Base-by-base conservation (phyloP, 768 basidiomycete species). In the Imleria badia region DNA sequence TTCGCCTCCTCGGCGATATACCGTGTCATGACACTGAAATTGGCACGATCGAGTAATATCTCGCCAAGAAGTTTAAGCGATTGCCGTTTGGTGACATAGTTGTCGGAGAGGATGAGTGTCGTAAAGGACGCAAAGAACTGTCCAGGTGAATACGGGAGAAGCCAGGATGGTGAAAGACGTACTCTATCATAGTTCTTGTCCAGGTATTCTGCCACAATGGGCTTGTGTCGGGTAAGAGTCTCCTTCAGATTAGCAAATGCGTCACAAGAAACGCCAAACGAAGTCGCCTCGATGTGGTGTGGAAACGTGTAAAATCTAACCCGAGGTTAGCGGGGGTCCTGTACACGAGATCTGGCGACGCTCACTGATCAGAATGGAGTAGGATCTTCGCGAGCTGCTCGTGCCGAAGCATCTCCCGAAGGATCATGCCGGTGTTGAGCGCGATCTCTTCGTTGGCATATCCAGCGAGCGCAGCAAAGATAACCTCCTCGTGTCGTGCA, bases 31-130 rank as follows among this genome's bases (percentile, higher is more conserved):
- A 98, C 92, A 61, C 81, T 93, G 78, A 98, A 98, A 73, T 99
- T 99, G 44, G 94, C 94, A 29, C 97, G 86, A 74, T 99, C 97
- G 42, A 99, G 85, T 8, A 98, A 78, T 73, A 98, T 98, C 74
- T 99, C 97, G 58, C 97, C 97, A 2, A 99, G 84, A 7, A 98
- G 84, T 73, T 99, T 99, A 63, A 99, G 84, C 1, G 95, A 98
- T 72, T 99, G 97, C 15, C 97, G 91, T 72, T 98, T 98, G n/a
- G 97, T 99, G 53, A 99, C 97, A 69, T 98, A 98, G 78, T 98
- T 98, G 66, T 79, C 81, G 19, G 96, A 98, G 36, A 93, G 79
- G 59, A 98, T 89, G 58, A 99, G 87, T 17, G 88, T 88, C 15
- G 91, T 91, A 76, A 94, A 98, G 49, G 94, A 93, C 30, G 84